Evolutionary conservation across 257 asterid species (phyloP).

Genomic region (Scutellaria baicalensis): DNA sequence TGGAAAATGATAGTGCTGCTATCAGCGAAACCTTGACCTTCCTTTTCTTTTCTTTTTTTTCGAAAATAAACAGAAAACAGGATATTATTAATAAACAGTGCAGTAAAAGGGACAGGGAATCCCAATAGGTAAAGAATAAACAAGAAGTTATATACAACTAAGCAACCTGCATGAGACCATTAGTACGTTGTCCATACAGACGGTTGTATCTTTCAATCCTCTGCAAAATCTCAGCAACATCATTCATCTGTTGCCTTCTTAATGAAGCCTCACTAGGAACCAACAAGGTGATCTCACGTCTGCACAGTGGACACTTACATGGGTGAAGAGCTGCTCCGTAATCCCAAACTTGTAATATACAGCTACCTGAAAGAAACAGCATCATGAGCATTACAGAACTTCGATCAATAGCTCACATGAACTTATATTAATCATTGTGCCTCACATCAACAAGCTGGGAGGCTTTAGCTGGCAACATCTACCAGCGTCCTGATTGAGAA

Average conservation of each 20-base stretch:
- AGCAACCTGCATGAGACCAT: conserved; percentile 67
- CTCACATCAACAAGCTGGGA: background rate
- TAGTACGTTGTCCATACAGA: conserved; percentile 47
- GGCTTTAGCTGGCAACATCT: background rate
- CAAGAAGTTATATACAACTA: background rate
- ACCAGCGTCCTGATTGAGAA: background rate
- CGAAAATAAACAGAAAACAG: too few species aligned
- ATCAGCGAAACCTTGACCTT: background rate
- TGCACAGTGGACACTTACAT: conserved; percentile 84
- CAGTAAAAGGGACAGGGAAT: too few species aligned
- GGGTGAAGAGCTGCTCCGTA: conserved; percentile 76
- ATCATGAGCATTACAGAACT: background rate
- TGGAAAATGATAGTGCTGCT: background rate
- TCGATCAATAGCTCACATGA: background rate
- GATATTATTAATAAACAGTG: too few species aligned
- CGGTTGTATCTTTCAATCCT: conserved; percentile 76
- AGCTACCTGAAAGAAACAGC: conserved; percentile 42
- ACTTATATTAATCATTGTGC: background rate
- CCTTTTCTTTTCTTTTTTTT: too few species aligned
- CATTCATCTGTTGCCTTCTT: conserved; percentile 35
- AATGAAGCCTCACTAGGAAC: conserved; percentile 71
- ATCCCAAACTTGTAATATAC: conserved; percentile 85
- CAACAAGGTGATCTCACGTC: conserved; percentile 81
- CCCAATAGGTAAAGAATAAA: background rate
- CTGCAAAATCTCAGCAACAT: conserved; percentile 44